A percentile compares a stretch with the other conserved stretches of the same genome.
These are phyloP conservation scores for Globisporangium sylvaticum DNA, from an alignment of 352 stramenopile genomes.

Conservation along the genomic window DNA sequence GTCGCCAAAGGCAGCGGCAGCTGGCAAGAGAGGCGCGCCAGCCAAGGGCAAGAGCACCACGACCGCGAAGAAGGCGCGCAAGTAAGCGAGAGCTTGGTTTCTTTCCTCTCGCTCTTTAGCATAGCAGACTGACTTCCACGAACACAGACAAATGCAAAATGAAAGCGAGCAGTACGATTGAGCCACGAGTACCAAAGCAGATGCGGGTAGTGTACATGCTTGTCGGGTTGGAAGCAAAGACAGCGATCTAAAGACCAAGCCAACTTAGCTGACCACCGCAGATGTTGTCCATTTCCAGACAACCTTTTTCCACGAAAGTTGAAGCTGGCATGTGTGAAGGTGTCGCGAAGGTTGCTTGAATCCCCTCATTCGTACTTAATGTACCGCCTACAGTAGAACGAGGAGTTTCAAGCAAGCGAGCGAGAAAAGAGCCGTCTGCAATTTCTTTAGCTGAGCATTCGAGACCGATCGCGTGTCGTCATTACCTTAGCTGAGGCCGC, in stretches of 20 bases:
- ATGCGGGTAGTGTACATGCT: neutral
- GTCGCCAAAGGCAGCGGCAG: neutral
- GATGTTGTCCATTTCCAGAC: neutral
- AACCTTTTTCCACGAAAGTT: neutral
- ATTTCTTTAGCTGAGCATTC: neutral
- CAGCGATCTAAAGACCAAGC: neutral
- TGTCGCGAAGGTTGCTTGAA: neutral
- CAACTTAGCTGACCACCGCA: no score
- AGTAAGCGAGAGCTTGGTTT: neutral
- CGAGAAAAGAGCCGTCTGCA: neutral
- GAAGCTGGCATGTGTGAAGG: neutral
- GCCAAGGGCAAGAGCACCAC: constrained; percentile 6
- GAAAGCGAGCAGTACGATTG: neutral
- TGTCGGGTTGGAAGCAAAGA: no score
- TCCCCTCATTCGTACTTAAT: neutral
- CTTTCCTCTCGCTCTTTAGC: neutral
- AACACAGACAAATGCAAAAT: neutral
- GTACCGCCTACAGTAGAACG: neutral
- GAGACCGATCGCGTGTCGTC: neutral
- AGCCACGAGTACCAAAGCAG: neutral
- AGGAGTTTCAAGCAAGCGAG: neutral
- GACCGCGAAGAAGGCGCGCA: constrained; percentile 11
- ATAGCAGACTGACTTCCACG: neutral
- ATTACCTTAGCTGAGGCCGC: neutral
- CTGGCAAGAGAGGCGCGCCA: constrained; percentile 2